phyloP scores from a whole-genome alignment of 768 basidiomycete genomes.

The Tulasnella sp. region DNA sequence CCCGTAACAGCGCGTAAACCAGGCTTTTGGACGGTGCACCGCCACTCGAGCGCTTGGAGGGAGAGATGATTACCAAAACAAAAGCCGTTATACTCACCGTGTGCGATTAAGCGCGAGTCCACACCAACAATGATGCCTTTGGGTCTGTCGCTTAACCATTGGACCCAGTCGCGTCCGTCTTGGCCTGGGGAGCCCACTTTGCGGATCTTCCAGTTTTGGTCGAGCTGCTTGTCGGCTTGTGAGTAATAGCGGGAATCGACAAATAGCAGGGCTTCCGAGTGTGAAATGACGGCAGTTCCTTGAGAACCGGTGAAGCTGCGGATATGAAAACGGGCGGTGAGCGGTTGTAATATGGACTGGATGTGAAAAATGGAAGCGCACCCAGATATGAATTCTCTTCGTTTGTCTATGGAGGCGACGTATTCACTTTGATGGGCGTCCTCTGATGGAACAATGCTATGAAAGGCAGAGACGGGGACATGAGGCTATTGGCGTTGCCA shows the following conservation, averaged over 20 bases:
- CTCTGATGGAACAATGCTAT: constrained; percentile 43
- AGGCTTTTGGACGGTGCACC: background rate
- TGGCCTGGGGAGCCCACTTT: constrained; percentile 41
- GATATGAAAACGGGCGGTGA: background rate
- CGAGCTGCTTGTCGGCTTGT: constrained; percentile 67
- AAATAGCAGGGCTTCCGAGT: constrained; percentile 62
- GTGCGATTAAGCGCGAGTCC: constrained; percentile 78
- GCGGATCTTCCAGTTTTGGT: constrained; percentile 69
- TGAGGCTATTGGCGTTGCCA: background rate
- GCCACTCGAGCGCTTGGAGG: constrained; percentile 5
- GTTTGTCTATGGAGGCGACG: constrained; percentile 69
- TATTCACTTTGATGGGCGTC: constrained; percentile 84
- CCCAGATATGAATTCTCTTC: constrained; percentile 69
- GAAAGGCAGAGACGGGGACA: background rate
- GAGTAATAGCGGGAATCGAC: constrained; percentile 86
- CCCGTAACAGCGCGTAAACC: background rate
- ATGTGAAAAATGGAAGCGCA: background rate
- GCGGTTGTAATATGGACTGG: background rate
- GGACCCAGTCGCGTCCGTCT: constrained; percentile 22
- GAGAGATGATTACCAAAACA: background rate
- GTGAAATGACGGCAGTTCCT: constrained; percentile 69
- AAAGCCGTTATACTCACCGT: constrained; percentile 32
- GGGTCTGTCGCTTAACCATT: constrained; percentile 27
- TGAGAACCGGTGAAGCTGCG: constrained; percentile 57
- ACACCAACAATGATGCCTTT: constrained; percentile 57